Evolutionary conservation across 1,284 basidiomycete species (phyloP), one percentile per base, ranked within the genome.

Genomic region (Cystobasidium pallidum): DNA sequence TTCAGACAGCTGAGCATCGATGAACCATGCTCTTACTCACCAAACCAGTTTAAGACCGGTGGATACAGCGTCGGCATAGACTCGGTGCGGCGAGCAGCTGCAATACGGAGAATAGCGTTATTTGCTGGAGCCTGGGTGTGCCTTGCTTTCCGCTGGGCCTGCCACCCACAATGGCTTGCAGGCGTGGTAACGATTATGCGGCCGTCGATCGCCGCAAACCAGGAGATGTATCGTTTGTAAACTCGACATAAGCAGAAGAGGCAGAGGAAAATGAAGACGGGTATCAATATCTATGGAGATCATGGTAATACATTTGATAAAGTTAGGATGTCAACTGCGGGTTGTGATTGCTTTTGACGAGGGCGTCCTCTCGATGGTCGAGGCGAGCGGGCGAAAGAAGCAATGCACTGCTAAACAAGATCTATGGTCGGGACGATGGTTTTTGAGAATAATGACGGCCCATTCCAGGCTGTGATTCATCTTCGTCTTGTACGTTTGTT

Each of bases 401-500:
- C 45, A 47, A 47, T 47, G n/a, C 3, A 21, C 45, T n/a, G n/a
- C n/a, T 47, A 21, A 47, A 47, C 45, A 19, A 19, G n/a, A 47
- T 47, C 45, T 47, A 47, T 21, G 17, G 17, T n/a, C 45, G 13
- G n/a, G 49, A 24, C 24, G 6, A 15, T 26, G 8, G 21, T 7
- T 24, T 15, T 28, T 28, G 6, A 28, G 24, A 24, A 51, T 24
- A 45, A 45, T 45, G 43, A 15, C 19, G 15, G 6, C 17, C 4
- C 24, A 26, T 24, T 26, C 7, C 21, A 28, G 6, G 8, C 26
- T 10, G 19, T 34, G 30, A 4, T 21, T 36, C 30, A 61, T 39
- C 39, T 8, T 4, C 58, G 58, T 24, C 58, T 43, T 4, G n/a
- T 43, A 15, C 58, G 58, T 26, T 61, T 61, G 26, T n/a, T 61